These are phyloP conservation scores for Kazachstania sp. DNA, from an alignment of 1,139 yeast species.

Conservation along the genomic window DNA sequence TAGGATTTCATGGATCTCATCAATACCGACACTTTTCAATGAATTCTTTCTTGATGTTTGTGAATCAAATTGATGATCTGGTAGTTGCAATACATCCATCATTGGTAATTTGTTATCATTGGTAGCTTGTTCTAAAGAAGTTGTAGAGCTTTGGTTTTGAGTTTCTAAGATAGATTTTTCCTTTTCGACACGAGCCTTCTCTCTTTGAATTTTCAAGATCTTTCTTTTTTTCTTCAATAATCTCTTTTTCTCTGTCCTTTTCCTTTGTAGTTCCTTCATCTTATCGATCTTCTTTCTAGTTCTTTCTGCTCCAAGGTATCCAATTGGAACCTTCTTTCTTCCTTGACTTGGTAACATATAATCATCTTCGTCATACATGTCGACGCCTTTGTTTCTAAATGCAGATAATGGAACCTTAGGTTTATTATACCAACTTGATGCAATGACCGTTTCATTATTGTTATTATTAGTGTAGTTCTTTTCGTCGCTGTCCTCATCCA, in stretches of 20 bases:
- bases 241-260: constrained; percentile 27
- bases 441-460: constrained; percentile 10
- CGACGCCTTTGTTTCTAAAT: constrained; percentile 66
- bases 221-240: constrained; percentile 28
- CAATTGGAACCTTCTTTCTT: constrained; percentile 30
- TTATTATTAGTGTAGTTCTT: constrained; percentile 19
- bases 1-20: constrained; percentile 22
- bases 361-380: constrained; percentile 29
- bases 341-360: constrained; percentile 27
- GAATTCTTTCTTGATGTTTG: constrained; percentile 16
- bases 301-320: constrained; percentile 31
- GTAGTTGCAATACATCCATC: background rate
- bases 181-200: constrained; percentile 24
- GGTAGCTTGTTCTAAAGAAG: constrained; percentile 1
- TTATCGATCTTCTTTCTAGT: constrained; percentile 30
- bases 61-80: background rate
- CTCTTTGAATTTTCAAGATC: constrained; percentile 23
- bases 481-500: constrained; percentile 67
- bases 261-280: constrained; percentile 30
- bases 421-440: constrained; percentile 35
- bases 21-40: constrained; percentile 25
- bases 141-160: background rate
- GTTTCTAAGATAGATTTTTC: constrained; percentile 7
- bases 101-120: background rate
- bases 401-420: constrained; percentile 78